phyloP scores from a whole-genome alignment of 495 filamentous ascomycete genomes.

The Aspergillus indologenus region DNA sequence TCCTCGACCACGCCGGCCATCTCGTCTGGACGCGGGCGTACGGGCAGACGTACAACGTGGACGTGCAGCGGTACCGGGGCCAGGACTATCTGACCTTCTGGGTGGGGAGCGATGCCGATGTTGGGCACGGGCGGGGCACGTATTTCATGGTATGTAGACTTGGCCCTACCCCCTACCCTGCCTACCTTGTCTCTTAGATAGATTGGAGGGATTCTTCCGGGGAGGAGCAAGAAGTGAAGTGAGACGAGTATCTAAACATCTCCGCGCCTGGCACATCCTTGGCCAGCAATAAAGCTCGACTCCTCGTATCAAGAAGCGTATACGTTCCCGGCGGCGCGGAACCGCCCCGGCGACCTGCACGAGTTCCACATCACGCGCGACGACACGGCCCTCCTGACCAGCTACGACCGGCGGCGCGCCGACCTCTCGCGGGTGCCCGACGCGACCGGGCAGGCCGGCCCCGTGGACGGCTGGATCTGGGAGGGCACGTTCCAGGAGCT shows the following conservation, averaged over 20 bases:
- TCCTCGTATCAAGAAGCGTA: constrained; percentile 46
- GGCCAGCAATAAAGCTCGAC: constrained; percentile 49
- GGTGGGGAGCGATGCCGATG: constrained; percentile 46
- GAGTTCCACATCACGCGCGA: constrained; percentile 48
- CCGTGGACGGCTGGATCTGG: constrained; percentile 46
- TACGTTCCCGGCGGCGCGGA: constrained; percentile 35
- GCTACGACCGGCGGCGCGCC: constrained; percentile 41
- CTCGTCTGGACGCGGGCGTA: constrained; percentile 41
- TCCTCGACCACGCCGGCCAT: constrained; percentile 42
- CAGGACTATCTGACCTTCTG: constrained; percentile 50
- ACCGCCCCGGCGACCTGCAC: constrained; percentile 36
- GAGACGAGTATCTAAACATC: too few species aligned
- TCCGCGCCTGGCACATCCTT: too few species aligned
- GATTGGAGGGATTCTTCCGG: too few species aligned
- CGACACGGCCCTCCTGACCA: constrained; percentile 49
- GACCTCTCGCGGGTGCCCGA: too few species aligned
- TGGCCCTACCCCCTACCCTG: too few species aligned
- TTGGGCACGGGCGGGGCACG: constrained; percentile 45
- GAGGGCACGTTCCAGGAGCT: constrained; percentile 53
- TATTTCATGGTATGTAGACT: constrained; percentile 46
- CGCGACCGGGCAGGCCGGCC: constrained; percentile 32
- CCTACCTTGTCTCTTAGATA: too few species aligned
- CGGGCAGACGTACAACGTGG: constrained; percentile 38
- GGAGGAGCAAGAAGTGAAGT: too few species aligned
- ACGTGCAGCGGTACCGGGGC: constrained; percentile 39